phyloP scores from a whole-genome alignment of 2,329 filamentous ascomycete species.

The Talaromyces funiculosus region DNA sequence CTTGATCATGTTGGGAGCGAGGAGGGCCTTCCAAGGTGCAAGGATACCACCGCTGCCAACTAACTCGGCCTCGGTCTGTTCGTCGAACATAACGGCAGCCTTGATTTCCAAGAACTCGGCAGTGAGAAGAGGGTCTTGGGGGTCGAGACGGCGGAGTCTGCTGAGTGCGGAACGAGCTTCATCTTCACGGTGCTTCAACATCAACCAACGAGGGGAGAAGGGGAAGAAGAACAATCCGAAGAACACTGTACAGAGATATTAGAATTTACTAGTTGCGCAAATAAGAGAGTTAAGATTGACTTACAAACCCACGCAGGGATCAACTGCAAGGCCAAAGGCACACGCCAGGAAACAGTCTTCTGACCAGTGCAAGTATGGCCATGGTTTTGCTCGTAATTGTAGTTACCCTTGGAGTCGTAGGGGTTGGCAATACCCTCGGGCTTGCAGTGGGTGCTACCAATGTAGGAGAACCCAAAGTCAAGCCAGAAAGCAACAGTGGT shows the following conservation, averaged over 20 bases:
- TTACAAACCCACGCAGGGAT: slow-evolving; percentile 26
- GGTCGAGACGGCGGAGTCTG: slow-evolving; percentile 13
- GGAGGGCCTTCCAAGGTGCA: slow-evolving; percentile 58
- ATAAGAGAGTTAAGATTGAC: not conserved
- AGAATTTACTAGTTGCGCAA: not conserved
- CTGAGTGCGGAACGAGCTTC: slow-evolving; percentile 26
- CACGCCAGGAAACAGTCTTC: slow-evolving; percentile 40
- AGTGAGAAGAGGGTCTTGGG: slow-evolving; percentile 39
- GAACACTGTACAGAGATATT: slow-evolving; percentile 21
- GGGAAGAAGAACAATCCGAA: slow-evolving; percentile 45
- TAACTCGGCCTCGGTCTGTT: slow-evolving; percentile 41
- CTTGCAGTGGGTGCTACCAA: slow-evolving; percentile 8
- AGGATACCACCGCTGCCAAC: slow-evolving; percentile 53
- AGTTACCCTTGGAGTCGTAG: not conserved
- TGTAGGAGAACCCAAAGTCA: slow-evolving; percentile 13
- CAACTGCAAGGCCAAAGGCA: slow-evolving; percentile 45
- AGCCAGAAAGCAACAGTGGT: slow-evolving; percentile 14
- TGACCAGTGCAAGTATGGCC: slow-evolving; percentile 18
- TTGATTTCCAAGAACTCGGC: slow-evolving; percentile 73
- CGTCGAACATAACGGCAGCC: slow-evolving; percentile 67
- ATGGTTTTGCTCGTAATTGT: slow-evolving; percentile 8
- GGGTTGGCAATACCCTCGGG: slow-evolving; percentile 9
- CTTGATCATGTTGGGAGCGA: slow-evolving; percentile 57
- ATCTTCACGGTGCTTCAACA: slow-evolving; percentile 42
- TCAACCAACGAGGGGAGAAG: slow-evolving; percentile 52